Base-by-base conservation (phyloP, 805 yeast genomes). In the Ogataea nakhonphanomensis region DNA sequence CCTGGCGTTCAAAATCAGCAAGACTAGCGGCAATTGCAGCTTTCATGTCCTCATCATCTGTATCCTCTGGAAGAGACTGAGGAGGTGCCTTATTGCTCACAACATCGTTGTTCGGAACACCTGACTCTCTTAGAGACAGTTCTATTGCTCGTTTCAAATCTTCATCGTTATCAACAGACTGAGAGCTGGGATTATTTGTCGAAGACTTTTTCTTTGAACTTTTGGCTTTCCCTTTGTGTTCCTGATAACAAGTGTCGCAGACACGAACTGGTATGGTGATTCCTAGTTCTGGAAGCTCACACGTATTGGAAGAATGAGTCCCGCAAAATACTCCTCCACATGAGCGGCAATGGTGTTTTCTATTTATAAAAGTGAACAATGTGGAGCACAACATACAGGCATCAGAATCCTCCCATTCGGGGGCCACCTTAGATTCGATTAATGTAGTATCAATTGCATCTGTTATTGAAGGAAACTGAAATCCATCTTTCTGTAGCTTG, bases 381-480 rank as follows among this genome's bases (percentile, higher is more conserved):
- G 72, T 78, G 37, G 95, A 88, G 51, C 97, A 88, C 40, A 87
- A 79, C 97, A 93, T 90, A 62, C 99, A 93, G 3, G 87, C 87
- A 53, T 88, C 95, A 8, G 90, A 84, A 56, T 93, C 99, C 15
- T 85, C 81, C 99, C 99, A 93, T 52, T 89, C 97, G 0, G 99
- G 98, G 2, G 99, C 97, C 4, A 90, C 90, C 46, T 79, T 84
- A 2, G 96, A 77, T 54, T 91, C 97, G 35, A 91, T 77, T 59
- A 90, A 78, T 13, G 66, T 65, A 24, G 70, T 60, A 35, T 69
- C 70, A 15, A 64, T 56, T 22, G 57, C 57, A 9, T 53, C 59
- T 4, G 53, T 53, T 33, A 74, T 64, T 20, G 65, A 66, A 1
- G 95, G 95, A 54, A 90, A 88, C 38, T 70, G 66, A 50, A 76